Conservation (phyloP, 345 rosid genomes). For the Euclidium syriacum region DNA sequence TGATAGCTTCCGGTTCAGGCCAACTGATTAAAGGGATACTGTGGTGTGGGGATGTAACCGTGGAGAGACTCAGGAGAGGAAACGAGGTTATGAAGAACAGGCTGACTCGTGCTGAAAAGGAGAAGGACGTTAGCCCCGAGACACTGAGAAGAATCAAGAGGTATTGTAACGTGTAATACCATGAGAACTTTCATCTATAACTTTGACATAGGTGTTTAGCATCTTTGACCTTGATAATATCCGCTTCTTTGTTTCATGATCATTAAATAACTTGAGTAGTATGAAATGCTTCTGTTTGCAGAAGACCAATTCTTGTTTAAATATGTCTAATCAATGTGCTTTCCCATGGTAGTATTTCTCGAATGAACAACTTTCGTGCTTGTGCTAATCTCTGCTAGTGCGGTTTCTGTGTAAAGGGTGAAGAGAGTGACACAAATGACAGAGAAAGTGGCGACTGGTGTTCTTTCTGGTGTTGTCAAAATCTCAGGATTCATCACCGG, state of each 20-base stretch:
- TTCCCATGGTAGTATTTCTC: not conserved
- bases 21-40: slow-evolving; percentile 78
- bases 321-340: not conserved
- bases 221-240: not conserved
- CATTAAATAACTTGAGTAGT: not conserved
- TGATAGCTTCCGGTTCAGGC: slow-evolving; percentile 88
- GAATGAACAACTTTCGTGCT: not conserved
- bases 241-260: not conserved
- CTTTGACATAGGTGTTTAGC: not conserved
- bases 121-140: slow-evolving; percentile 52
- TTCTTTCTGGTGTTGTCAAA: slow-evolving; percentile 81
- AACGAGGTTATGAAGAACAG: slow-evolving; percentile 59
- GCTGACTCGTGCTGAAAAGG: slow-evolving; percentile 36
- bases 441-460: slow-evolving; percentile 66
- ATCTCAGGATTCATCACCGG: slow-evolving; percentile 73
- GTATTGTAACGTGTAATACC: slow-evolving; percentile 30
- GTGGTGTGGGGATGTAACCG: slow-evolving; percentile 95
- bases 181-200: not conserved
- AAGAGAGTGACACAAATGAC: slow-evolving; percentile 82
- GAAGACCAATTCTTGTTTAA: not conserved
- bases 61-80: slow-evolving; percentile 73
- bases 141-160: slow-evolving; percentile 70
- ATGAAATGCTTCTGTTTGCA: not conserved
- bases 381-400: not conserved
- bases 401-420: slow-evolving; percentile 44